These are phyloP conservation scores for Phlegmacium glaucopus DNA, from an alignment of 768 basidiomycete species.

Conservation along the genomic window DNA sequence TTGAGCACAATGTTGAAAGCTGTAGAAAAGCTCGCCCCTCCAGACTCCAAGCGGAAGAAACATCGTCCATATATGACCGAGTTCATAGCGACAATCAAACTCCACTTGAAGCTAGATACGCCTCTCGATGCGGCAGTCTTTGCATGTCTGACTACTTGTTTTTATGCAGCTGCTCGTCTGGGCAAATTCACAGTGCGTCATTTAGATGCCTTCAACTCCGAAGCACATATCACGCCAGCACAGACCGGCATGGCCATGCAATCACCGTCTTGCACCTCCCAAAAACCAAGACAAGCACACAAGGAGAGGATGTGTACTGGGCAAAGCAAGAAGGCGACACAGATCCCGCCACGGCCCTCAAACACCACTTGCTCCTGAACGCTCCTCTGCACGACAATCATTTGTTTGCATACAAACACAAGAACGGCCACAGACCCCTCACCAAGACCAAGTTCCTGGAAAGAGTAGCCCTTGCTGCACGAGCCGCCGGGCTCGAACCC, in stretches of 20 bases:
- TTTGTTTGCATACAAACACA: too few relatives aligned
- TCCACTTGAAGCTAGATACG: conserved; percentile 20
- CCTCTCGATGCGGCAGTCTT: conserved; percentile 32
- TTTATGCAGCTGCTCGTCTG: conserved; percentile 28
- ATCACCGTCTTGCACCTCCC: conserved; percentile 26
- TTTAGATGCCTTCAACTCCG: conserved; percentile 26
- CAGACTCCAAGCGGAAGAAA: conserved; percentile 24
- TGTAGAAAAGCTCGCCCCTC: conserved; percentile 25
- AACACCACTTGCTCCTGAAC: too few relatives aligned
- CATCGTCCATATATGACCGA: conserved; percentile 26
- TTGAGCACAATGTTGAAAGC: conserved; percentile 26
- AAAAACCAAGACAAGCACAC: conserved; percentile 18
- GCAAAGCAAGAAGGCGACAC: conserved; percentile 19
- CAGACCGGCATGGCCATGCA: conserved; percentile 21
- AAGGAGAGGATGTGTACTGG: conserved; percentile 29
- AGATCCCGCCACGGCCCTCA: conserved; percentile 18
- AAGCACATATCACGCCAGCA: conserved; percentile 21
- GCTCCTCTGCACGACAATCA: too few relatives aligned
- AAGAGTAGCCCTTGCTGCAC: too few relatives aligned
- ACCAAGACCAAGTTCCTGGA: too few relatives aligned
- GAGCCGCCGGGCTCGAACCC: too few relatives aligned
- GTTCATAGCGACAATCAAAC: conserved; percentile 15
- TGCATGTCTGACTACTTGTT: conserved; percentile 36
- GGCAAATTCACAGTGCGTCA: conserved; percentile 38
- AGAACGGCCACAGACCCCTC: too few relatives aligned